These are phyloP conservation scores for Leptographium lundbergii DNA, from an alignment of 2,329 filamentous ascomycete species.

Conservation along the genomic window DNA sequence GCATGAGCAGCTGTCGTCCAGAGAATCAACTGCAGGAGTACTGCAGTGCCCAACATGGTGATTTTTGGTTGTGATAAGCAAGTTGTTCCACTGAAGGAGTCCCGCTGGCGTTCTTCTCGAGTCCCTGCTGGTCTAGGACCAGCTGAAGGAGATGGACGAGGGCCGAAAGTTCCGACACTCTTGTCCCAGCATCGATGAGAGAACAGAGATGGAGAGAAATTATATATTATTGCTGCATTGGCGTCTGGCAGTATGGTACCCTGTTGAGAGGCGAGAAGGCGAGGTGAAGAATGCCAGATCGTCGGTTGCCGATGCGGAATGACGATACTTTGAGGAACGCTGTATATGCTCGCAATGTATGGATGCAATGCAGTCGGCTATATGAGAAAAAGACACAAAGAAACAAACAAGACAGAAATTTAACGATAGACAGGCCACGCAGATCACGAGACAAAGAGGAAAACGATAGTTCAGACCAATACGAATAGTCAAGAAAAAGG, in stretches of 20 bases:
- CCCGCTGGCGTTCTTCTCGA: slow-evolving; percentile 3
- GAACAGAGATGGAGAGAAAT: background rate
- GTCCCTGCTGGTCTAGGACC: background rate
- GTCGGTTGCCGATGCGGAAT: too few relatives aligned
- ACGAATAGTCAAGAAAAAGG: background rate
- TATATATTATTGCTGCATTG: slow-evolving; percentile 5
- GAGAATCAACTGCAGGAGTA: slow-evolving; percentile 33
- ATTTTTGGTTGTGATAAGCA: background rate
- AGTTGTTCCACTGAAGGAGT: slow-evolving; percentile 12
- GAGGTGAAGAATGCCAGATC: background rate
- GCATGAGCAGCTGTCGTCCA: slow-evolving; percentile 32
- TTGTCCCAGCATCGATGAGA: background rate
- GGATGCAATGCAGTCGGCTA: too few relatives aligned
- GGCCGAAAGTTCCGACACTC: slow-evolving; percentile 7
- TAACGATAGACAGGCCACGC: too few relatives aligned
- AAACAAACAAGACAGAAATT: too few relatives aligned
- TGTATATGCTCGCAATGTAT: too few relatives aligned
- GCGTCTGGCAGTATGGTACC: background rate
- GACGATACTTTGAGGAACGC: too few relatives aligned
- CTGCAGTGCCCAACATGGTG: slow-evolving; percentile 27
- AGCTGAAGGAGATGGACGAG: background rate
- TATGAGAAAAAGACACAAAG: too few relatives aligned
- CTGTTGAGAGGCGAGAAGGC: background rate
- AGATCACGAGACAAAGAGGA: too few relatives aligned
- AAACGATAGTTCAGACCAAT: background rate